phyloP scores from a whole-genome alignment of 495 filamentous ascomycete species.

The Rusavskia elegans region DNA sequence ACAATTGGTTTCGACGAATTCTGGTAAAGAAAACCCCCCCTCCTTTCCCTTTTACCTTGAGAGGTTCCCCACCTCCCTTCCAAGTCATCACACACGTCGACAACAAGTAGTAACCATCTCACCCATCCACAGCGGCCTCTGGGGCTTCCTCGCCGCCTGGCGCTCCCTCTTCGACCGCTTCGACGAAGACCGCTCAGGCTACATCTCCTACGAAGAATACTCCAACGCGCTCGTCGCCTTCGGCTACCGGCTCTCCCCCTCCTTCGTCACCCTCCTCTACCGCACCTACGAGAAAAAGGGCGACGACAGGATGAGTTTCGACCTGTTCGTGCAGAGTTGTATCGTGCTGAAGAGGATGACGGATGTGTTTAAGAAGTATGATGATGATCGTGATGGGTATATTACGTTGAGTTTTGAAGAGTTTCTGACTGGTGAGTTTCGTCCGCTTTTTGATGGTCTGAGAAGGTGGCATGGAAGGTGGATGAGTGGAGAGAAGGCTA shows the following conservation, averaged over 20 bases:
- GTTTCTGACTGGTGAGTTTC: slow-evolving; percentile 46
- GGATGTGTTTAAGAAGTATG: slow-evolving; percentile 97
- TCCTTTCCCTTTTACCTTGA: too few species aligned
- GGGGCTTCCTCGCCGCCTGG: slow-evolving; percentile 92
- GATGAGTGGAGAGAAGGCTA: not conserved
- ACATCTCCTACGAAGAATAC: slow-evolving; percentile 76
- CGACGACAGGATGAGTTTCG: slow-evolving; percentile 71
- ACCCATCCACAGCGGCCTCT: slow-evolving; percentile 43
- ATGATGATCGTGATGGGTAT: slow-evolving; percentile 88
- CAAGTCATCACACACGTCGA: too few species aligned
- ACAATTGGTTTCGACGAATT: slow-evolving; percentile 93
- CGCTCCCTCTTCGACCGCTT: slow-evolving; percentile 88
- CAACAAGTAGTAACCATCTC: not conserved
- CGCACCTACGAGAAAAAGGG: slow-evolving; percentile 42
- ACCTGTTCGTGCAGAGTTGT: slow-evolving; percentile 94
- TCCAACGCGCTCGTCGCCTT: slow-evolving; percentile 84
- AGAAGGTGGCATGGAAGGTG: not conserved
- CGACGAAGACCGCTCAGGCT: slow-evolving; percentile 73
- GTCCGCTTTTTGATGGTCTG: not conserved
- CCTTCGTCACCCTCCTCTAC: slow-evolving; percentile 74
- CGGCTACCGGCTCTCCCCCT: slow-evolving; percentile 73
- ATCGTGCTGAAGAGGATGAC: slow-evolving; percentile 96
- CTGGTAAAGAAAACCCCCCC: slow-evolving; percentile 28
- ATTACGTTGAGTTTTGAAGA: slow-evolving; percentile 74
- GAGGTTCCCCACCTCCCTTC: too few species aligned